Conservation (phyloP, 768 basidiomycete species). For the Candolleomyces eurysporus region DNA sequence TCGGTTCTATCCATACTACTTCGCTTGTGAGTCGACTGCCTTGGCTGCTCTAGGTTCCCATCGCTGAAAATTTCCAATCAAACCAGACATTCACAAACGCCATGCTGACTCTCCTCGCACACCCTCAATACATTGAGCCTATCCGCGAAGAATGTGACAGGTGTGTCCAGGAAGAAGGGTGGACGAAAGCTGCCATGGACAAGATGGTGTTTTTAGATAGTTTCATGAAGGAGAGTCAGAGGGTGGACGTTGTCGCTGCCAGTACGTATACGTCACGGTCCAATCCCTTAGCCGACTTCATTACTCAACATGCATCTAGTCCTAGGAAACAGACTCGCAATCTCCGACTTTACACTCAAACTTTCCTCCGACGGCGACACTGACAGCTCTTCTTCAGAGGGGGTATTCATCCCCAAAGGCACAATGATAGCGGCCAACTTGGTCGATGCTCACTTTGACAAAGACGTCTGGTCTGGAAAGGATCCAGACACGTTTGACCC, state of each 20-base stretch:
- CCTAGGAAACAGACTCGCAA: constrained; percentile 27
- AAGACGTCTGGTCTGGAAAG: constrained; percentile 22
- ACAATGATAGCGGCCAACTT: constrained; percentile 30
- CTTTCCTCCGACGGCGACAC: no score
- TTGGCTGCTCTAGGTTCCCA: background rate
- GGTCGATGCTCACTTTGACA: constrained; percentile 27
- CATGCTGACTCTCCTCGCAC: constrained; percentile 33
- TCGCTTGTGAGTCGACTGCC: constrained; percentile 30
- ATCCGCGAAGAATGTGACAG: constrained; percentile 44
- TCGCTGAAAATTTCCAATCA: background rate
- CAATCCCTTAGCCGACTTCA: background rate
- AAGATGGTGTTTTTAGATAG: constrained; percentile 12
- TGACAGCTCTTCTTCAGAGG: constrained; percentile 26
- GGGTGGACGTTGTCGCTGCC: constrained; percentile 7
- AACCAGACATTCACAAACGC: constrained; percentile 34
- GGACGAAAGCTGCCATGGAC: constrained; percentile 16
- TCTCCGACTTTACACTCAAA: constrained; percentile 32
- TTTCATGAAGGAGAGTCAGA: constrained; percentile 14
- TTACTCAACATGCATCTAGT: constrained; percentile 6
- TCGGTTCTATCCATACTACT: constrained; percentile 43
- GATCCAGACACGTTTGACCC: constrained; percentile 39
- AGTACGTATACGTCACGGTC: background rate
- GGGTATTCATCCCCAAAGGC: constrained; percentile 37
- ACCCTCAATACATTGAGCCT: constrained; percentile 29
- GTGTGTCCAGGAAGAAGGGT: constrained; percentile 34